phyloP scores from a whole-genome alignment of 495 filamentous ascomycete genomes.

The Margaritispora aquatica region DNA sequence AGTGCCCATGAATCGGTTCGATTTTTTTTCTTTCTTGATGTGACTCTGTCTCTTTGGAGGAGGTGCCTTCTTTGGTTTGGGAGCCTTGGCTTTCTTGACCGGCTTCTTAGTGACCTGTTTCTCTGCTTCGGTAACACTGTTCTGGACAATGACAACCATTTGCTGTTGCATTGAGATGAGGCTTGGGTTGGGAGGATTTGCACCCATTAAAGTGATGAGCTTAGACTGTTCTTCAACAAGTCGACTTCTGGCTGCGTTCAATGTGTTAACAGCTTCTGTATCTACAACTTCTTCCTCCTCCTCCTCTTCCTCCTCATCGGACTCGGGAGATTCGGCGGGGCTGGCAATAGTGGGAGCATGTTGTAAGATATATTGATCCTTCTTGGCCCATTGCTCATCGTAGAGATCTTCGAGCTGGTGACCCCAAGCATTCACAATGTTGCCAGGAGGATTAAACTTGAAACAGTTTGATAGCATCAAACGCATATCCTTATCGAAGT shows the following conservation, averaged over 20 bases:
- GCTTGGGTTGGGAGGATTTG: slow-evolving; percentile 59
- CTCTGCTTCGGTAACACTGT: slow-evolving; percentile 42
- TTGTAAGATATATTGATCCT: slow-evolving; percentile 67
- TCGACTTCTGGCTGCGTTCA: slow-evolving; percentile 19
- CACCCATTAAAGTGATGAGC: slow-evolving; percentile 58
- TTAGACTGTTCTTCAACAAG: slow-evolving; percentile 53
- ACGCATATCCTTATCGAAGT: slow-evolving; percentile 77
- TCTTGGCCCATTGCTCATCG: slow-evolving; percentile 64
- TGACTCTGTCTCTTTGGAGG: slow-evolving; percentile 30
- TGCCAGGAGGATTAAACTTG: slow-evolving; percentile 80
- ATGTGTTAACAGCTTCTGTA: not conserved
- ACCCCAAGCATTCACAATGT: slow-evolving; percentile 64
- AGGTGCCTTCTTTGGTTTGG: slow-evolving; percentile 32
- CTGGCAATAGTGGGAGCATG: slow-evolving; percentile 54
- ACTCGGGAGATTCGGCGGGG: slow-evolving; percentile 51
- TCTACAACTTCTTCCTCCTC: slow-evolving; percentile 38
- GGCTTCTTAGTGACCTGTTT: slow-evolving; percentile 27
- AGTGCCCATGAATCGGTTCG: slow-evolving; percentile 51
- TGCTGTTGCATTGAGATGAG: slow-evolving; percentile 50
- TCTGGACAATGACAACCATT: slow-evolving; percentile 40
- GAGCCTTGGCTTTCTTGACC: slow-evolving; percentile 38
- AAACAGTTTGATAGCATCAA: slow-evolving; percentile 86
- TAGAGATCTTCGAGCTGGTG: slow-evolving; percentile 66
- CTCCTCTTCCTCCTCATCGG: slow-evolving; percentile 58
- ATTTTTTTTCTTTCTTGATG: slow-evolving; percentile 42